A percentile compares a stretch with the other conserved stretches of the same genome.
Evolutionary conservation across 2,329 filamentous ascomycete species (phyloP).

Genomic region (Alternaria atra): DNA sequence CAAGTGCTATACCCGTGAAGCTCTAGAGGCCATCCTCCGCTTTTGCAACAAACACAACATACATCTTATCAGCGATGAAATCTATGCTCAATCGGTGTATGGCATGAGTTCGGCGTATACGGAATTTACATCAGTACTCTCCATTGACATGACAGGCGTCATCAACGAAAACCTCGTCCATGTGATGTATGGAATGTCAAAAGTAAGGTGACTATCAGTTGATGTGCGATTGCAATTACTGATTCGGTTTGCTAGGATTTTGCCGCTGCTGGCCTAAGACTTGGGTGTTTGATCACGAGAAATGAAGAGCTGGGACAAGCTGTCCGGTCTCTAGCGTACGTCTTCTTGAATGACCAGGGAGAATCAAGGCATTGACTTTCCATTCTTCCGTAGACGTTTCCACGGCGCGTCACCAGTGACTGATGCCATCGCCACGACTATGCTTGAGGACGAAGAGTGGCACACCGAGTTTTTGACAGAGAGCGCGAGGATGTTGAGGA

Average conservation of each 20-base stretch:
- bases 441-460: conserved; percentile 33
- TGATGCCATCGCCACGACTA: conserved; percentile 26
- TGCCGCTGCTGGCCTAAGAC: conserved; percentile 60
- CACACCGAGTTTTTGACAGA: conserved; percentile 3
- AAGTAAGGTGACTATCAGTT: conserved; percentile 1
- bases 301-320: conserved; percentile 29
- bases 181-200: conserved; percentile 57
- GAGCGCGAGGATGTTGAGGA: background rate
- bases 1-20: conserved; percentile 46
- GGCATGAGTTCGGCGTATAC: conserved; percentile 11
- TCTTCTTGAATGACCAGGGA: background rate
- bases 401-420: conserved; percentile 27
- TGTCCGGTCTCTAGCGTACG: conserved; percentile 39
- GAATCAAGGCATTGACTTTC: background rate
- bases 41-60: conserved; percentile 61
- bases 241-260: conserved; percentile 53
- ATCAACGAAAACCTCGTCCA: conserved; percentile 63
- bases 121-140: conserved; percentile 37
- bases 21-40: conserved; percentile 55
- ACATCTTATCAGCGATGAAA: conserved; percentile 67
- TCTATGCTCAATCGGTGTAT: conserved; percentile 65
- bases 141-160: conserved; percentile 40
- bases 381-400: conserved; percentile 38
- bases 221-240: background rate
- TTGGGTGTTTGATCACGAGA: conserved; percentile 30